A percentile compares a stretch with the other conserved stretches of the same genome.
phyloP scores from a whole-genome alignment of 148 eudicot genomes.

The Cornus kousa region DNA sequence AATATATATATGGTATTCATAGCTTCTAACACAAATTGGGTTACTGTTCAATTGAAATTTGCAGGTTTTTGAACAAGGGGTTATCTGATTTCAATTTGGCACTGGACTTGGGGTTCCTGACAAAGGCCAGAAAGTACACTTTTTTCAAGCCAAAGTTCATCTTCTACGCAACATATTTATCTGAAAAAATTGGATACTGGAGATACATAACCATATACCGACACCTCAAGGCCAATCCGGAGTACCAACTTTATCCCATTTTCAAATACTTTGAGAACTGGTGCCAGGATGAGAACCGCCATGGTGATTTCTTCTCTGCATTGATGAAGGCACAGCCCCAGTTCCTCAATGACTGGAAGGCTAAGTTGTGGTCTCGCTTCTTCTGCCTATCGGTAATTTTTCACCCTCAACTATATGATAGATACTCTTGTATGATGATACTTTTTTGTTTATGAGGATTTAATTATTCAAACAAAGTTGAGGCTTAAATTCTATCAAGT shows the following conservation, averaged over 20 bases:
- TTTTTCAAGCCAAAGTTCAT: constrained; percentile 99
- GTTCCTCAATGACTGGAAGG: constrained; percentile 99
- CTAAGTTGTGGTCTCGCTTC: constrained; percentile 94
- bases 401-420: too few species aligned
- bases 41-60: constrained; percentile 3
- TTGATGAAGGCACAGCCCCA: constrained; percentile 97
- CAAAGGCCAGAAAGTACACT: constrained; percentile 97
- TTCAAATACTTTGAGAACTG: constrained; percentile 99
- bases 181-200: constrained; percentile 99
- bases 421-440: too few species aligned
- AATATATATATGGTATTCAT: neutral
- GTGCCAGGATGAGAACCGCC: constrained; percentile 99
- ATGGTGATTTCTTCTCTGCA: constrained; percentile 99
- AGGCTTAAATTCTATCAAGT: too few species aligned
- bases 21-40: neutral
- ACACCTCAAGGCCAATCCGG: constrained; percentile 89
- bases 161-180: constrained; percentile 91
- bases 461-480: too few species aligned
- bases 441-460: too few species aligned
- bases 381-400: constrained; percentile 89
- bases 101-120: constrained; percentile 86
- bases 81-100: constrained; percentile 95
- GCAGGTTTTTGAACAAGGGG: constrained; percentile 97
- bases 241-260: constrained; percentile 87
- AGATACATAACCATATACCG: constrained; percentile 96